Percentiles rank a stretch among this genome's conserved stretches.
Evolutionary conservation across 805 yeast genomes (phyloP).

Genomic region (Metschnikowia lochheadii): DNA sequence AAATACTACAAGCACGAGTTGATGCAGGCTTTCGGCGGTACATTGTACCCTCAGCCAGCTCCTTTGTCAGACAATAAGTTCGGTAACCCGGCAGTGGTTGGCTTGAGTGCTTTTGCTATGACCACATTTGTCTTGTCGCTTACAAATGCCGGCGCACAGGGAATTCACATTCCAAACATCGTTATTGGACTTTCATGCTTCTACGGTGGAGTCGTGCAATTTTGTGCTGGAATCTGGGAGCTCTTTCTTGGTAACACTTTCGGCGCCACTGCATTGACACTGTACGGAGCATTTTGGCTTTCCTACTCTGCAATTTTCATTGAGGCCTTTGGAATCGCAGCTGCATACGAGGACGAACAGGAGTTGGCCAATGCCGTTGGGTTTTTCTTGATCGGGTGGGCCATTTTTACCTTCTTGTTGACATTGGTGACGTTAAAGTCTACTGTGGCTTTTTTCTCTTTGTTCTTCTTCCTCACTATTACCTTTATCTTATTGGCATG

Average conservation of each 20-base stretch:
- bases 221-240: conserved; percentile 51
- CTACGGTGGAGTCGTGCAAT: conserved; percentile 47
- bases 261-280: conserved; percentile 49
- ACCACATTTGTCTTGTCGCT: conserved; percentile 48
- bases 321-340: conserved; percentile 52
- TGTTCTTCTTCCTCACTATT: conserved; percentile 49
- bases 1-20: conserved; percentile 52
- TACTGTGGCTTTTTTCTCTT: conserved; percentile 45
- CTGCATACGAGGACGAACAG: conserved; percentile 41
- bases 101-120: conserved; percentile 46
- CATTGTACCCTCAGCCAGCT: conserved; percentile 40
- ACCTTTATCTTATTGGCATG: conserved; percentile 51
- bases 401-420: conserved; percentile 57
- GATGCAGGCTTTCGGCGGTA: conserved; percentile 61
- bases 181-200: conserved; percentile 46
- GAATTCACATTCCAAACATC: conserved; percentile 39
- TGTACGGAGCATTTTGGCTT: conserved; percentile 52
- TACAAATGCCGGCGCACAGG: conserved; percentile 42
- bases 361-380: conserved; percentile 52
- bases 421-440: conserved; percentile 52
- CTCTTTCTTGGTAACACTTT: conserved; percentile 49
- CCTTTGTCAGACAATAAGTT: conserved; percentile 16
- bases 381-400: conserved; percentile 59
- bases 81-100: conserved; percentile 53
- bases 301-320: conserved; percentile 46